Evolutionary conservation across 805 yeast species (phyloP).

Genomic region (Scheffersomyces coipomensis): DNA sequence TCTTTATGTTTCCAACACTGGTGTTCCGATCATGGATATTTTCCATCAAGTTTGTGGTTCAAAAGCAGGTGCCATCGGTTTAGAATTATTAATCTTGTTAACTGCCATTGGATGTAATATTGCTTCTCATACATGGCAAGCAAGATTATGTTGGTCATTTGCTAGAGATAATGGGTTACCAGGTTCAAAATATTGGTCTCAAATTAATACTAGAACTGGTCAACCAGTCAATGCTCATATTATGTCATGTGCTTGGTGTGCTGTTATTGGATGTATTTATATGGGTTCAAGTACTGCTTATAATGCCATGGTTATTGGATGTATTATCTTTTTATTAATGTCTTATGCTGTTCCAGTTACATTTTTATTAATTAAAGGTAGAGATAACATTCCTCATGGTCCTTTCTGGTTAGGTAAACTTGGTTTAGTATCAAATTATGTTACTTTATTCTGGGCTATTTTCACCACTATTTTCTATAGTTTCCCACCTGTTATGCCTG

Average conservation of each 20-base stretch:
- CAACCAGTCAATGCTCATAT: slow-evolving; percentile 63
- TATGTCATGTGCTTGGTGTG: slow-evolving; percentile 51
- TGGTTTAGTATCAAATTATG: slow-evolving; percentile 50
- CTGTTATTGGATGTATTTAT: slow-evolving; percentile 58
- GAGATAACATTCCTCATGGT: slow-evolving; percentile 54
- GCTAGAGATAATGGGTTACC: slow-evolving; percentile 65
- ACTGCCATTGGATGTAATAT: slow-evolving; percentile 61
- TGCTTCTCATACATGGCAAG: slow-evolving; percentile 67
- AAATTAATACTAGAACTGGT: slow-evolving; percentile 44
- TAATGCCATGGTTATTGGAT: slow-evolving; percentile 60
- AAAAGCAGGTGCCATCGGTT: slow-evolving; percentile 53
- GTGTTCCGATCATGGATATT: slow-evolving; percentile 64
- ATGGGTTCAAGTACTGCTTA: slow-evolving; percentile 68
- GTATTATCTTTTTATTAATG: slow-evolving; percentile 55
- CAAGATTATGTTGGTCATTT: slow-evolving; percentile 67
- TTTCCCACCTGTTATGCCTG: slow-evolving; percentile 46
- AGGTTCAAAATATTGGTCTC: slow-evolving; percentile 50
- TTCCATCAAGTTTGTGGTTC: slow-evolving; percentile 55
- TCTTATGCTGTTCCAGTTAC: slow-evolving; percentile 57
- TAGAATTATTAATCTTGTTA: slow-evolving; percentile 47
- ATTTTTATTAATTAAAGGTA: slow-evolving; percentile 45
- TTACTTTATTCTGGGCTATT: slow-evolving; percentile 54
- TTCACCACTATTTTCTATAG: slow-evolving; percentile 62
- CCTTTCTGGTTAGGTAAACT: slow-evolving; percentile 64
- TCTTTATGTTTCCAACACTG: slow-evolving; percentile 50